Percentiles rank a stretch among this genome's conserved stretches.
phyloP scores from a whole-genome alignment of 2,329 filamentous ascomycete species.

The Paraphaeosphaeria minitans region DNA sequence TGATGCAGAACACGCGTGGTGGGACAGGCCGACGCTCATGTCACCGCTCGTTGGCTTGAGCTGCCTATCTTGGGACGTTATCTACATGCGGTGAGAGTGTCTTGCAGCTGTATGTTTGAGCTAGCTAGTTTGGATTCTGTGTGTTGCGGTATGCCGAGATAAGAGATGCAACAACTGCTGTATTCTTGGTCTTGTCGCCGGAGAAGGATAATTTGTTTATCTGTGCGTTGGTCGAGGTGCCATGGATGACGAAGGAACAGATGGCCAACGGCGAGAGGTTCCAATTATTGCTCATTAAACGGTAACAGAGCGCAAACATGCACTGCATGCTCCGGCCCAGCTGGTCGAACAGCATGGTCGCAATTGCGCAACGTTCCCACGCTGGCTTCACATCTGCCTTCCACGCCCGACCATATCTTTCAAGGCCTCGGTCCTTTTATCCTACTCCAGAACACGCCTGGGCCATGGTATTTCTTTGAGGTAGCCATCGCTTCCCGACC shows the following conservation, averaged over 20 bases:
- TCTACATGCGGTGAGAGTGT: slow-evolving; percentile 31
- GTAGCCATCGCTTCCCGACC: background rate
- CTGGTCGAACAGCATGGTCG: background rate
- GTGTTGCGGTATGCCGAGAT: slow-evolving; percentile 25
- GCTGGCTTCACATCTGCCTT: background rate
- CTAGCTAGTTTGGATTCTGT: slow-evolving; percentile 19
- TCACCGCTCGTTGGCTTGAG: slow-evolving; percentile 27
- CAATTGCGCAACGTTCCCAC: background rate
- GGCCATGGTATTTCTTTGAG: background rate
- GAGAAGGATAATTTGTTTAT: background rate
- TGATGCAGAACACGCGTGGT: slow-evolving; percentile 28
- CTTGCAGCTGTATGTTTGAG: slow-evolving; percentile 29
- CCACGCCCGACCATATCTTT: background rate
- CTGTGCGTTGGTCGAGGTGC: slow-evolving; percentile 11
- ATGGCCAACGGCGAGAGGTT: slow-evolving; percentile 23
- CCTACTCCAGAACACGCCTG: background rate
- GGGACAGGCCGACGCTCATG: slow-evolving; percentile 25
- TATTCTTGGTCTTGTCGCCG: slow-evolving; percentile 6
- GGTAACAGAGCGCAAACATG: background rate
- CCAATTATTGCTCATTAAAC: background rate
- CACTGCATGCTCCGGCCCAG: background rate
- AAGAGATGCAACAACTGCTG: slow-evolving; percentile 22
- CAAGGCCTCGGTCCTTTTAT: background rate
- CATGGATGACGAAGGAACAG: slow-evolving; percentile 14
- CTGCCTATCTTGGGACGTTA: slow-evolving; percentile 44